Evolutionary conservation across 2,329 filamentous ascomycete species (phyloP), one percentile per base, ranked within the genome.

Genomic region (Beauveria asiatica): DNA sequence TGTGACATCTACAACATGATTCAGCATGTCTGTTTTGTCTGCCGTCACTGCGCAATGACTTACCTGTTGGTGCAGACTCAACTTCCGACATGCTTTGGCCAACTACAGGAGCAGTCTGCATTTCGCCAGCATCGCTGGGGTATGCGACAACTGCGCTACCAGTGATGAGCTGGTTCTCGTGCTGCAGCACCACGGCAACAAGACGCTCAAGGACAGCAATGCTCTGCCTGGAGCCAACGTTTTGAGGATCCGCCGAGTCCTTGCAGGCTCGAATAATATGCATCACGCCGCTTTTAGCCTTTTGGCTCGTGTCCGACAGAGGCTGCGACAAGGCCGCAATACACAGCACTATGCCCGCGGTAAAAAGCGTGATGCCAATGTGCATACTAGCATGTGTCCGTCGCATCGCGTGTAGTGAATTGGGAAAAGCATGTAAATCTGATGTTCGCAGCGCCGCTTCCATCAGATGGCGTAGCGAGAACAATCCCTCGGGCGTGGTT

Each of bases 311-410:
- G 11, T 19, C 45, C 11, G 60, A 59, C 13, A 61, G 49, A 21
- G 60, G 60, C 30, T 54, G 55, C n/a, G 54, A 48, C 27, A 61
- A 21, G 41, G 39, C 44, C n/a, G 59, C 48, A 16, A 53, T 42
- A 33, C 60, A 61, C 9, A 59, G 49, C n/a, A 61, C 60, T n/a
- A 61, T 57, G 3, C 60, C 60, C 5, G 60, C 60, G 1, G 60
- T 61, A 41, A 61, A 61, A 2, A 61, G 55, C 2, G 60, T 61
- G 19, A 61, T 61, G 13, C 60, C 60, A n/a, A 61, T 50, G 19
- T 61, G 60, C 60, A 61, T 61, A 16, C 42, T 54, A 1, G 60
- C 55, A 27, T 61, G 60, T 5, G 60, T 61, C 3, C 55, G 48
- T 25, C 54, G 37, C 23, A 44, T 30, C n/a, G 49, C 49, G 19